phyloP scores from a whole-genome alignment of 1,284 basidiomycete genomes.

The Testicularia cyperi region DNA sequence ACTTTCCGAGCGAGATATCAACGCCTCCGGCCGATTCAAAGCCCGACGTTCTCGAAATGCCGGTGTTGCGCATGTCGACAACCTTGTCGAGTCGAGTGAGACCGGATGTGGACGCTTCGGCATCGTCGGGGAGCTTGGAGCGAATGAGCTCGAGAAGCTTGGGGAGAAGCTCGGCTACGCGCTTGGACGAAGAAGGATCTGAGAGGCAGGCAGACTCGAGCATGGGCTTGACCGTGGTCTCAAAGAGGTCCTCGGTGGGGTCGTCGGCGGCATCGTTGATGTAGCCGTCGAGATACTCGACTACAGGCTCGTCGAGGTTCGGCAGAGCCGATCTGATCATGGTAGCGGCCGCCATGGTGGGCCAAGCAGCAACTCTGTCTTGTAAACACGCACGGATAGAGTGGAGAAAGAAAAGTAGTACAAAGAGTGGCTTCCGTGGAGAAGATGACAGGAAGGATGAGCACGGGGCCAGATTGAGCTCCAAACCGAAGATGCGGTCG shows the following conservation, averaged over 20 bases:
- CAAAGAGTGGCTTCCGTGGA: too few relatives aligned
- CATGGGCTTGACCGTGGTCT: slow-evolving; percentile 51
- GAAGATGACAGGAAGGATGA: too few relatives aligned
- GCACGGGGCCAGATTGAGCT: too few relatives aligned
- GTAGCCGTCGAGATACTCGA: slow-evolving; percentile 88
- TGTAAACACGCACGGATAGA: too few relatives aligned
- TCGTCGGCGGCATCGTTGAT: slow-evolving; percentile 77
- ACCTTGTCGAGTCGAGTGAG: slow-evolving; percentile 74
- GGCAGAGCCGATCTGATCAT: slow-evolving; percentile 78
- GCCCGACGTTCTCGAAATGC: slow-evolving; percentile 55
- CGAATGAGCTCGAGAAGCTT: slow-evolving; percentile 47
- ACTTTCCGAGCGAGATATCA: slow-evolving; percentile 85
- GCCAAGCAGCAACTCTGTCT: too few relatives aligned
- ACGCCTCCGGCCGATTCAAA: slow-evolving; percentile 58
- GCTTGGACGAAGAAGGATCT: slow-evolving; percentile 38
- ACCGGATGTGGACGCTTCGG: slow-evolving; percentile 61
- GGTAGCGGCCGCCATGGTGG: slow-evolving; percentile 66
- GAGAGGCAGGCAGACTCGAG: slow-evolving; percentile 54
- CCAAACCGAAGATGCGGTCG: too few relatives aligned
- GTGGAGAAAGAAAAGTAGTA: too few relatives aligned
- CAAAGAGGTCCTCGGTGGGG: slow-evolving; percentile 46
- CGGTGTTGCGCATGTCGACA: slow-evolving; percentile 85
- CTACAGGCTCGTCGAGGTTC: slow-evolving; percentile 86
- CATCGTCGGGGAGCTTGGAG: slow-evolving; percentile 40
- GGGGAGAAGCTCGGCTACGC: slow-evolving; percentile 35